Conservation (phyloP, 1,284 basidiomycete species). For the Tilletia caries region DNA sequence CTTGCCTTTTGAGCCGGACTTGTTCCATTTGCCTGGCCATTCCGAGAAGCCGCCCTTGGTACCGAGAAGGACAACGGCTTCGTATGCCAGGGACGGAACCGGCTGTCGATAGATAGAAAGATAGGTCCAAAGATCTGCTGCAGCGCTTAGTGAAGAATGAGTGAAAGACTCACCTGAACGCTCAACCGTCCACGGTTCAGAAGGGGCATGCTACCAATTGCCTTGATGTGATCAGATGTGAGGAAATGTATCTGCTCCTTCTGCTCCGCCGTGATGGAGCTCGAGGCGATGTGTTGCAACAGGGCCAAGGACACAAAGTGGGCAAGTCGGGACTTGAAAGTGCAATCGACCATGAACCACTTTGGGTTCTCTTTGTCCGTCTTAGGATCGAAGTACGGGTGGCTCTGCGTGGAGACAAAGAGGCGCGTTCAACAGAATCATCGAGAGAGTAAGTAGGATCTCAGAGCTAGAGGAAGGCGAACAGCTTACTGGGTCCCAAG, state of each 20-base stretch:
- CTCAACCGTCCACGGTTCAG: constrained; percentile 80
- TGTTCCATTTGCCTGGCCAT: constrained; percentile 44
- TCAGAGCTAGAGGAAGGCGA: constrained; percentile 26
- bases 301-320: constrained; percentile 77
- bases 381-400: constrained; percentile 90
- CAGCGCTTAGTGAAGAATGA: neutral
- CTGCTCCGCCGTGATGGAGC: constrained; percentile 62
- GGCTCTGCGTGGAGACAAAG: constrained; percentile 53
- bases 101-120: constrained; percentile 59
- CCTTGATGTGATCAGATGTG: constrained; percentile 42
- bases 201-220: constrained; percentile 70
- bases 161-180: constrained; percentile 55
- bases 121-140: neutral
- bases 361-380: constrained; percentile 70
- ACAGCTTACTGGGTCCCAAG: constrained; percentile 35
- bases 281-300: constrained; percentile 65
- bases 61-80: constrained; percentile 66
- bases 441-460: constrained; percentile 3
- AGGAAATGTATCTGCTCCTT: constrained; percentile 57
- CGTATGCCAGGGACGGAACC: constrained; percentile 69
- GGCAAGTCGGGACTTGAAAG: constrained; percentile 65
- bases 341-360: constrained; percentile 82
- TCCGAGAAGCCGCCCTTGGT: constrained; percentile 63
- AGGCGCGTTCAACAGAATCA: neutral
- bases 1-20: neutral